Conservation (phyloP, 768 basidiomycete genomes). For the Suillus plorans region DNA sequence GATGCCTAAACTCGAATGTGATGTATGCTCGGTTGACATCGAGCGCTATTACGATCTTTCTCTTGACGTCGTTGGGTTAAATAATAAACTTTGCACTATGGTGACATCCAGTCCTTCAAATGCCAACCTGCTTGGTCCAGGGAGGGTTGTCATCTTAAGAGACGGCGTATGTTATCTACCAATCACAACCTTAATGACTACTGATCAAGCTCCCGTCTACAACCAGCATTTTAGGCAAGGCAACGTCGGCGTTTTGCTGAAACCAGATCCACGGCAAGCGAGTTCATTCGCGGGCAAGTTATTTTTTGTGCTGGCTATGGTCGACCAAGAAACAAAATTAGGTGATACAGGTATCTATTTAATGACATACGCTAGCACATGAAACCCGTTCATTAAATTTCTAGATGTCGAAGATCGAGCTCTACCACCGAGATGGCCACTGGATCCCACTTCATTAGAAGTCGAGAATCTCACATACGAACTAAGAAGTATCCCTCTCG, state of each 20-base stretch:
- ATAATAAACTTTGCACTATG: slow-evolving; percentile 60
- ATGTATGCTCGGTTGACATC: slow-evolving; percentile 71
- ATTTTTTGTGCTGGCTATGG: slow-evolving; percentile 73
- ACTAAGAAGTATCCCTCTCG: slow-evolving; percentile 58
- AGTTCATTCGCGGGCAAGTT: slow-evolving; percentile 48
- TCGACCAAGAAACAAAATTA: slow-evolving; percentile 59
- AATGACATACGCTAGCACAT: not conserved
- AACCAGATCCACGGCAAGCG: slow-evolving; percentile 52
- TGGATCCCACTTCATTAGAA: slow-evolving; percentile 44
- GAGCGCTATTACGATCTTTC: slow-evolving; percentile 74
- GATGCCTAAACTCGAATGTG: slow-evolving; percentile 67
- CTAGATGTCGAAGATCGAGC: slow-evolving; percentile 58
- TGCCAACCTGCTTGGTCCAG: slow-evolving; percentile 62
- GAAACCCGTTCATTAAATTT: not conserved
- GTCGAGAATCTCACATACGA: slow-evolving; percentile 65
- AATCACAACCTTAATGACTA: not conserved
- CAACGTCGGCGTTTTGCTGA: slow-evolving; percentile 71
- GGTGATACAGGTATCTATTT: slow-evolving; percentile 46
- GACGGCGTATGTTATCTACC: slow-evolving; percentile 60
- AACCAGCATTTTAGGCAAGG: slow-evolving; percentile 72
- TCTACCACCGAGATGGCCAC: slow-evolving; percentile 80
- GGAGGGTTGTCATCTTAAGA: slow-evolving; percentile 81
- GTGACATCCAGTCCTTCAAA: slow-evolving; percentile 63
- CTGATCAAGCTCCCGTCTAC: not conserved
- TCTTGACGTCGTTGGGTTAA: slow-evolving; percentile 56